phyloP scores from a whole-genome alignment of 345 rosid genomes.

The Iberis pinnata region DNA sequence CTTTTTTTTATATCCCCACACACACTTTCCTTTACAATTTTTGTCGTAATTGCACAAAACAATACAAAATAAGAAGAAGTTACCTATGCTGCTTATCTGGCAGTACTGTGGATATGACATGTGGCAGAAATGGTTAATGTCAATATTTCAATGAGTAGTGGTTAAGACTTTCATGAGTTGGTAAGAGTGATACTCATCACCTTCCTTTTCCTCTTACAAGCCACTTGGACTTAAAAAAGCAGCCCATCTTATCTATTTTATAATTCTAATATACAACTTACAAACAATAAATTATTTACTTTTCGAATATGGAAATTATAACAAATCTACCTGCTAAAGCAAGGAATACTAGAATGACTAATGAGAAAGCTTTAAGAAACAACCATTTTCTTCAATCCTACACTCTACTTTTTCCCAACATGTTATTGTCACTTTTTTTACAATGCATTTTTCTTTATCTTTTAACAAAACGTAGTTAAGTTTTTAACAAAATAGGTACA shows the following conservation, averaged over 20 bases:
- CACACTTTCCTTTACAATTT: neutral
- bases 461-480: neutral
- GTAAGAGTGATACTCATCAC: conserved; percentile 30
- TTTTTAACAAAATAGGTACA: conserved; percentile 6
- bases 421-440: conserved; percentile 25
- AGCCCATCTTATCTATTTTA: too few relatives aligned
- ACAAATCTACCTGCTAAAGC: conserved; percentile 1
- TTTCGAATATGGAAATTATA: too few relatives aligned
- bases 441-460: conserved; percentile 9
- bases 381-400: neutral
- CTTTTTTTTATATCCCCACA: too few relatives aligned
- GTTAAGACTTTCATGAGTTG: conserved; percentile 25
- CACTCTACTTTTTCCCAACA: conserved; percentile 2
- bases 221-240: conserved; percentile 3
- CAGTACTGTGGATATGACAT: neutral
- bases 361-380: conserved; percentile 17
- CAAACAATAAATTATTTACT: too few relatives aligned
- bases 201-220: conserved; percentile 12
- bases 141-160: conserved; percentile 27
- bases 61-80: conserved; percentile 17
- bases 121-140: conserved; percentile 1
- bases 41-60: conserved; percentile 17
- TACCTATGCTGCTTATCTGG: conserved; percentile 15
- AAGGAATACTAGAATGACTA: neutral
- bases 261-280: neutral